A percentile compares a stretch with the other conserved stretches of the same genome.
Conservation (phyloP, 768 basidiomycete genomes). For the Neoboletus magnificus region DNA sequence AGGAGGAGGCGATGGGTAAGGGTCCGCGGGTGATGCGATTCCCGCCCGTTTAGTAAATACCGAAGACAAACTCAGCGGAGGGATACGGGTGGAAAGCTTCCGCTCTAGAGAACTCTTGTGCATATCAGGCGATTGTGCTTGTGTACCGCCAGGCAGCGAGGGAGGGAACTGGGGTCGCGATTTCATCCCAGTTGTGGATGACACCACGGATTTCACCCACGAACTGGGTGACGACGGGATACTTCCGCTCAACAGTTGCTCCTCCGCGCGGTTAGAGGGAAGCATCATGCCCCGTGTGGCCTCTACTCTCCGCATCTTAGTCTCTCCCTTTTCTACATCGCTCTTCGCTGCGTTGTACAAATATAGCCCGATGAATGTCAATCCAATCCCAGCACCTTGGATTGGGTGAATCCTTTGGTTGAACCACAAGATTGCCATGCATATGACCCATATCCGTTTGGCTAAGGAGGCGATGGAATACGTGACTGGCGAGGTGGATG, state of each 20-base stretch:
- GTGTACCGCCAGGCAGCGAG: slow-evolving; percentile 1
- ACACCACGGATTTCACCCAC: slow-evolving; percentile 2
- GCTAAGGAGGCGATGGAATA: slow-evolving; percentile 98
- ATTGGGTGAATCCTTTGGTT: slow-evolving; percentile 78
- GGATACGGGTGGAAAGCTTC: slow-evolving; percentile 14
- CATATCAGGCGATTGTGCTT: slow-evolving; percentile 1
- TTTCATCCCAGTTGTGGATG: slow-evolving; percentile 26
- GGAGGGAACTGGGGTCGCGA: slow-evolving; percentile 15
- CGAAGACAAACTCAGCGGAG: slow-evolving; percentile 18
- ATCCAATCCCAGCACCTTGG: slow-evolving; percentile 83
- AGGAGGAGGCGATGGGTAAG: slow-evolving; percentile 51
- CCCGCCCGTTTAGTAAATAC: slow-evolving; percentile 24
- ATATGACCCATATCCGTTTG: slow-evolving; percentile 97
- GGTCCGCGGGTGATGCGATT: slow-evolving; percentile 32
- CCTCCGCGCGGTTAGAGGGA: slow-evolving; percentile 64
- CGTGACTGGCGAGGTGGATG: slow-evolving; percentile 95
- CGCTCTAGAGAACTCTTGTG: slow-evolving; percentile 11
- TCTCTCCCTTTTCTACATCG: slow-evolving; percentile 92
- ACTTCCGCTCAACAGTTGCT: slow-evolving; percentile 44
- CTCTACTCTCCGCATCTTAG: slow-evolving; percentile 75
- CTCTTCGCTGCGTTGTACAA: slow-evolving; percentile 95
- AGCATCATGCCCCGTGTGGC: slow-evolving; percentile 65
- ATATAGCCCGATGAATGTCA: slow-evolving; percentile 89
- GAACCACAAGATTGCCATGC: slow-evolving; percentile 97
- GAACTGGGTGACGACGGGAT: slow-evolving; percentile 26